Conservation (phyloP, 139 green algal species). For the Coccomyxa sp. region DNA sequence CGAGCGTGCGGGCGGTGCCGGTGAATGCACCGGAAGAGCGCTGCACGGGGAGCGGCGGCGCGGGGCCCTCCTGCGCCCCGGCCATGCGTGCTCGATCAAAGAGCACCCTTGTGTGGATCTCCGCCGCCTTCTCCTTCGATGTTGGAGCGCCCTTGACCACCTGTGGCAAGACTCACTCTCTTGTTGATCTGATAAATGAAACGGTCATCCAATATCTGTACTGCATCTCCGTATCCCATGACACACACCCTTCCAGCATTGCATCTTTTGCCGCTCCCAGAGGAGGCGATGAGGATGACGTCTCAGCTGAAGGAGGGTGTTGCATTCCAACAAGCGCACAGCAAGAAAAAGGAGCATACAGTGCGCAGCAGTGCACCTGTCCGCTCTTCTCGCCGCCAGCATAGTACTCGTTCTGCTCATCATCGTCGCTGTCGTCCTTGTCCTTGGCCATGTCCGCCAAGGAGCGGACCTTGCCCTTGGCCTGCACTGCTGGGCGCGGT, state of each 20-base stretch:
- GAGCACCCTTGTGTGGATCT: slow-evolving; percentile 31
- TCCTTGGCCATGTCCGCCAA: slow-evolving; percentile 45
- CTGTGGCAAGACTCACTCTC: slow-evolving; percentile 45
- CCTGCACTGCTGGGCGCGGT: neutral
- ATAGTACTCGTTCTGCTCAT: slow-evolving; percentile 76
- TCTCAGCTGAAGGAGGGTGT: no score
- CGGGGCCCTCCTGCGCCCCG: slow-evolving; percentile 53
- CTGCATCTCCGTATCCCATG: no score
- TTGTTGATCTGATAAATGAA: neutral
- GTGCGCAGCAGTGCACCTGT: neutral
- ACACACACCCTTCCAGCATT: no score
- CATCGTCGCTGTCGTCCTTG: slow-evolving; percentile 34
- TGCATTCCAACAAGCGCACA: no score
- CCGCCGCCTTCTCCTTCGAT: neutral
- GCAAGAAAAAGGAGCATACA: no score
- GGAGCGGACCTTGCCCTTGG: slow-evolving; percentile 12
- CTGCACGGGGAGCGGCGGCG: slow-evolving; percentile 35
- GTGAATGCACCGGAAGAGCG: slow-evolving; percentile 36
- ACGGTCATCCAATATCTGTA: no score
- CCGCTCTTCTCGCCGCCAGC: slow-evolving; percentile 76
- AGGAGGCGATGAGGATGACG: no score
- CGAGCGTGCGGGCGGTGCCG: slow-evolving; percentile 59
- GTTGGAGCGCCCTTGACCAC: slow-evolving; percentile 53
- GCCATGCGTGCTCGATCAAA: slow-evolving; percentile 57
- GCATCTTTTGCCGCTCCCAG: no score